Conservation (phyloP, 306 rosid species). For the Castanospermum australe region DNA sequence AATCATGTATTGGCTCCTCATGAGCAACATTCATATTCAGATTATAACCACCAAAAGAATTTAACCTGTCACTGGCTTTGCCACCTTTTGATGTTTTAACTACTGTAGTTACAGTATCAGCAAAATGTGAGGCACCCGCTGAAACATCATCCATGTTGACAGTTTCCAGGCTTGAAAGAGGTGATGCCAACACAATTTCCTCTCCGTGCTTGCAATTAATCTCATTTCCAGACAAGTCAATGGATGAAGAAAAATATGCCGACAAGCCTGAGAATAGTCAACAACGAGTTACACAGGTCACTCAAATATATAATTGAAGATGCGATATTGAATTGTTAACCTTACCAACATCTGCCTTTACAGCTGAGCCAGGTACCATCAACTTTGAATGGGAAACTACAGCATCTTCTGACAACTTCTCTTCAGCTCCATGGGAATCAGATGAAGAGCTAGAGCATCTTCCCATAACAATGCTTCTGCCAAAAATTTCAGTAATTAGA, state of each 20-base stretch:
- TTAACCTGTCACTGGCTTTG: slow-evolving; percentile 42
- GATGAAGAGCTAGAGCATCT: slow-evolving; percentile 57
- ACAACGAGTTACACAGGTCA: slow-evolving; percentile 26
- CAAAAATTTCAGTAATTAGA: slow-evolving; percentile 12
- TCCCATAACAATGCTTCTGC: slow-evolving; percentile 58
- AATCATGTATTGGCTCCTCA: slow-evolving; percentile 50
- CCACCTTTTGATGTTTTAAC: slow-evolving; percentile 38
- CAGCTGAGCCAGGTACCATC: slow-evolving; percentile 38
- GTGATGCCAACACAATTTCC: slow-evolving; percentile 31
- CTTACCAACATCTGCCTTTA: slow-evolving; percentile 59
- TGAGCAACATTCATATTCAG: slow-evolving; percentile 49
- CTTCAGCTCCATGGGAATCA: slow-evolving; percentile 69
- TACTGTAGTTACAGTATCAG: slow-evolving; percentile 42
- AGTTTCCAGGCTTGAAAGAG: slow-evolving; percentile 32
- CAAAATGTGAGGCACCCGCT: slow-evolving; percentile 33
- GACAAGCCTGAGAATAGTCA: slow-evolving; percentile 30
- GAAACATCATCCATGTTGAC: slow-evolving; percentile 27
- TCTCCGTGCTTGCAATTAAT: slow-evolving; percentile 39
- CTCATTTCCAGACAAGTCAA: slow-evolving; percentile 39
- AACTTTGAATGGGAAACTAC: slow-evolving; percentile 43
- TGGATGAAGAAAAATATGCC: slow-evolving; percentile 37
- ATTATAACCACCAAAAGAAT: slow-evolving; percentile 48
- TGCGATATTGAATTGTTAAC: slow-evolving; percentile 21
- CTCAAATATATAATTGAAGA: slow-evolving; percentile 12
- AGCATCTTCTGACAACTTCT: slow-evolving; percentile 38